These are phyloP conservation scores for Plasmopara viticola DNA, from an alignment of 352 stramenopile genomes.

Conservation along the genomic window DNA sequence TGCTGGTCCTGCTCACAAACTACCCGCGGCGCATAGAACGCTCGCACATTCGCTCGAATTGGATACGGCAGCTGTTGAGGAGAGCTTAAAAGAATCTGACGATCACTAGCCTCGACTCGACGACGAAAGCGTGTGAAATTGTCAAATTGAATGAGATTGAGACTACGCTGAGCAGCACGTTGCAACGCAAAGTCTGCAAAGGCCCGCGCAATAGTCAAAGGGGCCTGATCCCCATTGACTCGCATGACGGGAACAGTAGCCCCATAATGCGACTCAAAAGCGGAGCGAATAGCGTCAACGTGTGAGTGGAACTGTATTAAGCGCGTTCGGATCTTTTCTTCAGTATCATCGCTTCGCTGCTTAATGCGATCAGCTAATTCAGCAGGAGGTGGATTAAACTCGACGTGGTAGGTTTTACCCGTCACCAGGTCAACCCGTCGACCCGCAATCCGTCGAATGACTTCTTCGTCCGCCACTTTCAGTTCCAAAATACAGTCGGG, in stretches of 20 bases:
- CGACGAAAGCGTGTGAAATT: conserved; percentile 17
- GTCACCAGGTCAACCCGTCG: conserved; percentile 91
- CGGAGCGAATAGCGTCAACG: conserved; percentile 36
- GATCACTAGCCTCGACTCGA: conserved; percentile 8
- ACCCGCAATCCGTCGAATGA: conserved; percentile 94
- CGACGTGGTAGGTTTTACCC: conserved; percentile 94
- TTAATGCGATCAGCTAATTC: conserved; percentile 54
- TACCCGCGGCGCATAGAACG: conserved; percentile 3
- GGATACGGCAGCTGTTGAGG: conserved; percentile 15
- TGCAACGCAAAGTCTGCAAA: conserved; percentile 24
- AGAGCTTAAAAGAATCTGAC: conserved; percentile 11
- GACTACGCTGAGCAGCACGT: conserved; percentile 17
- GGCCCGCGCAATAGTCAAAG: conserved; percentile 12
- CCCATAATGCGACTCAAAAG: conserved; percentile 29
- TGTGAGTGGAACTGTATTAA: conserved; percentile 81
- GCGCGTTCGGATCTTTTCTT: conserved; percentile 87
- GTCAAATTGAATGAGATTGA: conserved; percentile 13
- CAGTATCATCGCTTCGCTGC: conserved; percentile 89
- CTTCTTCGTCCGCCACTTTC: conserved; percentile 90
- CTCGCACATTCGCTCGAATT: conserved; percentile 10
- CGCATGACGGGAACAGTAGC: conserved; percentile 20
- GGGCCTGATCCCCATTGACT: conserved; percentile 13
- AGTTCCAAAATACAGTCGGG: conserved; percentile 88
- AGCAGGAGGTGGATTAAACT: conserved; percentile 88
- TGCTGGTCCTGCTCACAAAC: conserved; percentile 6